These are phyloP conservation scores for Suhomyces panamericanus DNA, from an alignment of 1,139 yeast genomes.

Conservation along the genomic window DNA sequence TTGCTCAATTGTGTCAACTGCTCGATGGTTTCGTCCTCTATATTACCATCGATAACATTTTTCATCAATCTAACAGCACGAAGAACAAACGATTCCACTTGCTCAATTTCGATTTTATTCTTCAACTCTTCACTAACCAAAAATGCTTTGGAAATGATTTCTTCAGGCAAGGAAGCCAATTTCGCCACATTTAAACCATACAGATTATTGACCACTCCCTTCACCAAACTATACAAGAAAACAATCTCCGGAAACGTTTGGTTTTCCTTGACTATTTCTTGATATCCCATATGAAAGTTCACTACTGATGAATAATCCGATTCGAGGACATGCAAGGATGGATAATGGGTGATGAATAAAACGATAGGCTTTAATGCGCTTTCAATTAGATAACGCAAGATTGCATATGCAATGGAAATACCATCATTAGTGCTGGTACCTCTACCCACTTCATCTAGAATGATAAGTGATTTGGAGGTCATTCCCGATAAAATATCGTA, in stretches of 20 bases:
- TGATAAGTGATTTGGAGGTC: constrained; percentile 54
- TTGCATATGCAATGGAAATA: constrained; percentile 78
- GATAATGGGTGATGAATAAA: constrained; percentile 86
- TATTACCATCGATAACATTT: background rate
- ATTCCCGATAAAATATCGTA: constrained; percentile 49
- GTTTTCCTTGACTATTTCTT: constrained; percentile 37
- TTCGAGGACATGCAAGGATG: constrained; percentile 61
- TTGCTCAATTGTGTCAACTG: constrained; percentile 7
- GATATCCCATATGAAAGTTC: constrained; percentile 77
- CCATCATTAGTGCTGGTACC: constrained; percentile 93
- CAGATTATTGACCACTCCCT: constrained; percentile 63
- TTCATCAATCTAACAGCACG: constrained; percentile 2
- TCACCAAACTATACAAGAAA: constrained; percentile 60
- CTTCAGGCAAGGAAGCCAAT: constrained; percentile 59
- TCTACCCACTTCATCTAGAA: constrained; percentile 68
- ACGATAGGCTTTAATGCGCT: constrained; percentile 52
- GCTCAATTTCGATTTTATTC: constrained; percentile 26
- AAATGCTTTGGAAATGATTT: constrained; percentile 52
- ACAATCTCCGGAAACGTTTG: constrained; percentile 46
- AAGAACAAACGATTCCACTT: constrained; percentile 8
- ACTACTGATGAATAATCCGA: constrained; percentile 42
- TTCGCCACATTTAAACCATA: constrained; percentile 81
- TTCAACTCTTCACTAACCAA: constrained; percentile 46
- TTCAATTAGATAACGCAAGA: constrained; percentile 61
- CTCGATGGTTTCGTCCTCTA: background rate